Percentiles rank a stretch among this genome's conserved stretches.
phyloP scores from a whole-genome alignment of 1,139 yeast species.

The Kurtzmaniella quercitrusa region DNA sequence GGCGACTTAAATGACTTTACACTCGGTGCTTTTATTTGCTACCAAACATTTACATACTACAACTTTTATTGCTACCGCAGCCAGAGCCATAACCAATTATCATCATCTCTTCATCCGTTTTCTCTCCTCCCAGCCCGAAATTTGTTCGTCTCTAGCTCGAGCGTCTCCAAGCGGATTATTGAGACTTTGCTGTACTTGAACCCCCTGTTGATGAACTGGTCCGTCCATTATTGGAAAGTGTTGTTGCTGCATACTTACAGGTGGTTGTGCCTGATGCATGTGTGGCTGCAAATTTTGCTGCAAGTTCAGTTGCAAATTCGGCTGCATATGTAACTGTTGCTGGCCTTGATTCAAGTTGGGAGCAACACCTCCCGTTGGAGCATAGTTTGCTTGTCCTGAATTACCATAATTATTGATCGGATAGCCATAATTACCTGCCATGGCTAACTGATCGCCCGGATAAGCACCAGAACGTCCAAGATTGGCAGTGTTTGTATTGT shows the following conservation, averaged over 20 bases:
- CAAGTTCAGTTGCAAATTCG: constrained; percentile 6
- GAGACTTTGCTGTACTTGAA: background rate
- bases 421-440: background rate
- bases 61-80: background rate
- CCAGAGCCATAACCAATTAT: too few relatives aligned
- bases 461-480: background rate
- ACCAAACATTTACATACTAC: background rate
- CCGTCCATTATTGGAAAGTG: background rate
- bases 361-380: too few relatives aligned
- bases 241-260: constrained; percentile 3
- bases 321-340: constrained; percentile 1
- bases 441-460: background rate
- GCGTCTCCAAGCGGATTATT: constrained; percentile 2
- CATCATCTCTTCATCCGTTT: background rate
- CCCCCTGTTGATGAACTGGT: background rate
- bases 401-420: background rate
- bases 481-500: background rate
- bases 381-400: background rate
- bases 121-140: background rate
- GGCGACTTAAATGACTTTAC: background rate
- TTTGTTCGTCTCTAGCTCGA: constrained; percentile 9
- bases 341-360: too few relatives aligned
- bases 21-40: background rate
- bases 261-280: constrained; percentile 7
- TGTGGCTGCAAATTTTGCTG: constrained; percentile 7